Evolutionary conservation across 345 rosid genomes (phyloP).

Genomic region (Erucastrum elatum): DNA sequence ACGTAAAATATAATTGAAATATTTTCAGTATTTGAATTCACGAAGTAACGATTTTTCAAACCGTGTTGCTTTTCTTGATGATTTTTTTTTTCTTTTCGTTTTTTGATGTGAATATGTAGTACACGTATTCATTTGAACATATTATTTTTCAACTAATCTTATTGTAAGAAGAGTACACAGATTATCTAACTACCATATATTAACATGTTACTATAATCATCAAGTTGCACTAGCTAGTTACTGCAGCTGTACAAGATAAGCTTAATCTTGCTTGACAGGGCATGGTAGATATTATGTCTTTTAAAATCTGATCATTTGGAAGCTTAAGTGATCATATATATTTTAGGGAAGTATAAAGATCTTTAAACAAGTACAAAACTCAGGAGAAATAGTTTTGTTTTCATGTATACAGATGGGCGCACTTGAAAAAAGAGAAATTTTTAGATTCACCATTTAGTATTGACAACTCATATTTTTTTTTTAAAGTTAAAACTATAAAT

Average conservation of each 20-base stretch:
- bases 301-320: constrained; percentile 12
- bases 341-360: background rate
- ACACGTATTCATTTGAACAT: background rate
- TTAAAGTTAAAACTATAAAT: too few species aligned
- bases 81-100: background rate
- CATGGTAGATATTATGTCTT: constrained; percentile 3
- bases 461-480: too few species aligned
- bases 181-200: background rate
- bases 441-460: too few species aligned
- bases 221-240: constrained; percentile 22
- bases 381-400: background rate
- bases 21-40: background rate
- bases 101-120: background rate
- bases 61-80: background rate
- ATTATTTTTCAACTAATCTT: background rate
- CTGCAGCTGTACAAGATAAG: constrained; percentile 27
- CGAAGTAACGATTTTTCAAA: background rate
- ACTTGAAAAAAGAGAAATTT: background rate
- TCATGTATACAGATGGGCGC: background rate
- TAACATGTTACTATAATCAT: background rate
- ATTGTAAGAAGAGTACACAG: constrained; percentile 1
- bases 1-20: background rate
- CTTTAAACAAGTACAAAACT: background rate
- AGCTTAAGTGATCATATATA: background rate
- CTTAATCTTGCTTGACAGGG: constrained; percentile 18